Evolutionary conservation across 2,329 filamentous ascomycete species (phyloP).

Genomic region (Dendrostoma leiphaemia): DNA sequence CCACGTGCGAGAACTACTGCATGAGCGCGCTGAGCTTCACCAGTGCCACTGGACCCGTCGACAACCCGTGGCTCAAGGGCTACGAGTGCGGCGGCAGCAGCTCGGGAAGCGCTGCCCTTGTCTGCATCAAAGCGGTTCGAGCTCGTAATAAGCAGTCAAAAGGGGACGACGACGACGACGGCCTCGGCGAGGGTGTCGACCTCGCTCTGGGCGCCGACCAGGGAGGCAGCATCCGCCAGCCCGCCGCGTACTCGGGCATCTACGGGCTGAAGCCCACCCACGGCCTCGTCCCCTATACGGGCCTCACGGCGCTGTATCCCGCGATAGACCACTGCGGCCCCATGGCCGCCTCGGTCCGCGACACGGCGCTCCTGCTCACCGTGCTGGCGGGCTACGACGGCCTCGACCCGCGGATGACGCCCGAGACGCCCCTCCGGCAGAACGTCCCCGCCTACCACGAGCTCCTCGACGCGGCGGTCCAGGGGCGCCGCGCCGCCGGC

Average conservation of each 20-base stretch:
- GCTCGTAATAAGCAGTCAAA: slow-evolving; percentile 15
- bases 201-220: slow-evolving; percentile 38
- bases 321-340: slow-evolving; percentile 45
- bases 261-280: slow-evolving; percentile 47
- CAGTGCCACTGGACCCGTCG: slow-evolving; percentile 20
- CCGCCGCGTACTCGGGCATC: slow-evolving; percentile 37
- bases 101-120: slow-evolving; percentile 32
- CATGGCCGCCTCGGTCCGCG: slow-evolving; percentile 40
- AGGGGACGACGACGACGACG: neutral
- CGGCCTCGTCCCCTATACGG: slow-evolving; percentile 49
- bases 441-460: slow-evolving; percentile 32
- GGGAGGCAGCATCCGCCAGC: slow-evolving; percentile 36
- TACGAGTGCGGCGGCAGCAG: slow-evolving; percentile 25
- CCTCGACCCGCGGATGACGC: slow-evolving; percentile 42
- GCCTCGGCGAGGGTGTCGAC: slow-evolving; percentile 28
- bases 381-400: slow-evolving; percentile 47
- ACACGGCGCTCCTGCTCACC: slow-evolving; percentile 38
- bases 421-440: slow-evolving; percentile 33
- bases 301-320: slow-evolving; percentile 37
- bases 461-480: slow-evolving; percentile 25
- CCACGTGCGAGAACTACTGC: slow-evolving; percentile 23
- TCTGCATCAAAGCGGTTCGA: slow-evolving; percentile 22
- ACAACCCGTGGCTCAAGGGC: slow-evolving; percentile 20
- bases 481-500: slow-evolving; percentile 18
- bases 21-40: slow-evolving; percentile 21